These are phyloP conservation scores for Rhizopogon sp. DNA, from an alignment of 768 basidiomycete genomes.

Conservation along the genomic window DNA sequence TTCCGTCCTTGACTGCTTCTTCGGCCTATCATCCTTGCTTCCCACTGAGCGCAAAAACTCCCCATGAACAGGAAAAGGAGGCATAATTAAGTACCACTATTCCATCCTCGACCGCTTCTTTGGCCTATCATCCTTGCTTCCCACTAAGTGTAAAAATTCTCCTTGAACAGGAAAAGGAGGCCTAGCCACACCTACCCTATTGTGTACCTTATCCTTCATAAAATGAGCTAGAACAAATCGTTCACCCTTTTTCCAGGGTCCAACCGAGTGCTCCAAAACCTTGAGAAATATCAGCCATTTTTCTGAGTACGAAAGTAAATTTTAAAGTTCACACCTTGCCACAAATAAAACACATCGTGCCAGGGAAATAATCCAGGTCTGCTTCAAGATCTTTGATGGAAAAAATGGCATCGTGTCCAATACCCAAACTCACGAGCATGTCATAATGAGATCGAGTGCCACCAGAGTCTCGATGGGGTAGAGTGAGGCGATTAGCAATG, in stretches of 20 bases:
- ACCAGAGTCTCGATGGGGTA: neutral
- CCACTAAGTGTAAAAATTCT: neutral
- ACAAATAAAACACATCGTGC: neutral
- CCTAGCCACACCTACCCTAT: neutral
- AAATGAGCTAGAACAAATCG: neutral
- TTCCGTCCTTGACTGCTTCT: neutral
- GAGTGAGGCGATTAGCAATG: neutral
- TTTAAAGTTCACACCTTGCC: neutral
- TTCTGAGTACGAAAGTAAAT: slow-evolving; percentile 1
- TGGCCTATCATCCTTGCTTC: neutral
- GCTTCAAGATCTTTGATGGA: neutral
- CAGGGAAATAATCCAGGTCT: neutral
- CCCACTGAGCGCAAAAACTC: too few relatives aligned
- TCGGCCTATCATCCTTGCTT: neutral
- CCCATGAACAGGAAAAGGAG: too few relatives aligned
- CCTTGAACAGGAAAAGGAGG: neutral
- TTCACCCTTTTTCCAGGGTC: neutral
- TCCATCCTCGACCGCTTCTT: neutral
- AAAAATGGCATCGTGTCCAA: neutral
- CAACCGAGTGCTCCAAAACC: neutral
- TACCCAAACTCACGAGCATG: slow-evolving; percentile 5
- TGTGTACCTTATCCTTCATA: neutral
- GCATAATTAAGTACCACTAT: too few relatives aligned
- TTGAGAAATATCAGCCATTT: neutral
- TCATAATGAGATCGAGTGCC: neutral